These are phyloP conservation scores for Fraxinus sp. DNA, from an alignment of 305 asterid species.

Conservation along the genomic window DNA sequence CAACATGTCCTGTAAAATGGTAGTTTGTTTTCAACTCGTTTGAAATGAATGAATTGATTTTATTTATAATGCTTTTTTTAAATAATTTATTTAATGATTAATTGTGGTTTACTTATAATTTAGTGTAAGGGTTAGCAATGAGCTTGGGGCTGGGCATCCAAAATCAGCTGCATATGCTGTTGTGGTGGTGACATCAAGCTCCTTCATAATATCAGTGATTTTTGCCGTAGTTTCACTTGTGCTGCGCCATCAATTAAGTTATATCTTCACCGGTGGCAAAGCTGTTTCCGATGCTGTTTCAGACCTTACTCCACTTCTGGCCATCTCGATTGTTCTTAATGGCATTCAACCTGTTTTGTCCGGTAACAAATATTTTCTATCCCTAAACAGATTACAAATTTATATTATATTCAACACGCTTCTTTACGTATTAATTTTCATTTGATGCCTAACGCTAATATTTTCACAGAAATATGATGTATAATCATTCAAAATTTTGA, in stretches of 20 bases:
- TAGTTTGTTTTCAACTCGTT: not conserved
- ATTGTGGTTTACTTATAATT: not conserved
- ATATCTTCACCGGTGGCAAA: constrained; percentile 57
- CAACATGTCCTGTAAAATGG: not conserved
- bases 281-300: constrained; percentile 62
- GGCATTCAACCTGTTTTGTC: constrained; percentile 83
- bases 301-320: constrained; percentile 57
- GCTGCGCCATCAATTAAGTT: constrained; percentile 55
- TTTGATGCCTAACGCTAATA: not conserved
- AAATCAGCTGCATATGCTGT: constrained; percentile 72
- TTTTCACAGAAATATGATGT: no score
- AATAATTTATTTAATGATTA: not conserved
- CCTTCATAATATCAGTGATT: constrained; percentile 32
- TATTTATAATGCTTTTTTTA: no score
- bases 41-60: not conserved
- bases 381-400: not conserved
- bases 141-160: constrained; percentile 82
- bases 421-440: not conserved
- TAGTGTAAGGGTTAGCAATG: constrained; percentile 76
- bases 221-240: constrained; percentile 32
- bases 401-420: not conserved
- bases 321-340: constrained; percentile 54
- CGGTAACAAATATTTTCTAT: constrained; percentile 31
- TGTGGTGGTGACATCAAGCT: constrained; percentile 43
- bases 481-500: no score